Conservation (phyloP, 306 rosid genomes). For the Malus fusca region DNA sequence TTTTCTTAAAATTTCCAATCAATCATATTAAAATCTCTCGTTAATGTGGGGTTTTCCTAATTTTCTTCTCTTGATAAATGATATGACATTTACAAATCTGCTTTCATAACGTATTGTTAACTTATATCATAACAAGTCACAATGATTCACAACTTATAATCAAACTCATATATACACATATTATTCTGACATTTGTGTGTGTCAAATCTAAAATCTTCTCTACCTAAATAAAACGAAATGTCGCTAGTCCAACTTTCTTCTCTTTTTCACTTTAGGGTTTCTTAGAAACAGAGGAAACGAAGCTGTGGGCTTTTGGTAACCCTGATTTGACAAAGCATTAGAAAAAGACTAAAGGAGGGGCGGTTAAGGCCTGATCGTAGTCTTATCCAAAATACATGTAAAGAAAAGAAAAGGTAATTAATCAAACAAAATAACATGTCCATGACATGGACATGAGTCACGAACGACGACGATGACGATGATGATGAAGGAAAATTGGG, state of each 20-base stretch:
- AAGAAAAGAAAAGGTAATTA: slow-evolving; percentile 4
- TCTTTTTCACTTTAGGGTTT: background rate
- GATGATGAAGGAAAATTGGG: slow-evolving; percentile 15
- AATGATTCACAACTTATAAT: background rate
- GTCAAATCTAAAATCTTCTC: no score
- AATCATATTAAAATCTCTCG: no score
- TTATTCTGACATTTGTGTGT: no score
- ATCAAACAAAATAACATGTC: slow-evolving; percentile 10
- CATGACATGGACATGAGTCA: slow-evolving; percentile 41
- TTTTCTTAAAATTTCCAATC: no score
- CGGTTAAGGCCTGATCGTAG: background rate
- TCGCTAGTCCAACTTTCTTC: background rate
- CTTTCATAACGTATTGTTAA: no score
- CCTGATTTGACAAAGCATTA: slow-evolving; percentile 26
- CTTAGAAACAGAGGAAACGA: background rate
- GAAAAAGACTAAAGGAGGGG: background rate
- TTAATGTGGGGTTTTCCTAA: background rate
- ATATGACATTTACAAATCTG: background rate
- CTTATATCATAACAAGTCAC: no score
- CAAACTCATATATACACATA: background rate
- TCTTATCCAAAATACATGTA: background rate
- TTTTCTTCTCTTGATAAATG: background rate
- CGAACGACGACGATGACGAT: background rate
- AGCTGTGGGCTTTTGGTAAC: slow-evolving; percentile 7
- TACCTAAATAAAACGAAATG: background rate